Evolutionary conservation across 2,329 filamentous ascomycete genomes (phyloP).

Genomic region (Epichloe uncinata): DNA sequence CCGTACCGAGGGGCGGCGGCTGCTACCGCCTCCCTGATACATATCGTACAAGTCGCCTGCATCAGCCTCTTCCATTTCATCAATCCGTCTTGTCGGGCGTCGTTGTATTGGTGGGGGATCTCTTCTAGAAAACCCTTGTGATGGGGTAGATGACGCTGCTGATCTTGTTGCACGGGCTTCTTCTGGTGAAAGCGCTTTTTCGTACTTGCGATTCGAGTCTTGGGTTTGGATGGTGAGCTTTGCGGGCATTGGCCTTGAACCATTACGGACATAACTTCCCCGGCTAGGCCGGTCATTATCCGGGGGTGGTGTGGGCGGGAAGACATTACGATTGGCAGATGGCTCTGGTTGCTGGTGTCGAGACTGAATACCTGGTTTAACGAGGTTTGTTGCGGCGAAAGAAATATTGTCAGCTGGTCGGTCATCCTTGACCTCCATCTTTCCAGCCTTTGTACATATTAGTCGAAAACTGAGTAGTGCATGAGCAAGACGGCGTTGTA

Average conservation of each 20-base stretch:
- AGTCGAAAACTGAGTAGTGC: conserved; percentile 6
- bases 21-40: conserved; percentile 33
- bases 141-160: conserved; percentile 32
- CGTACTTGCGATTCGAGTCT: conserved; percentile 38
- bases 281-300: conserved; percentile 62
- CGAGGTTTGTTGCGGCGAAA: conserved; percentile 83
- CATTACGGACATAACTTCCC: conserved; percentile 47
- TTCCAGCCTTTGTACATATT: conserved; percentile 29
- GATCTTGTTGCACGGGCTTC: conserved; percentile 22
- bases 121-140: conserved; percentile 31
- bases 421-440: conserved; percentile 55
- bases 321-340: conserved; percentile 64
- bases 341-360: conserved; percentile 78
- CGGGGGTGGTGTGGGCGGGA: conserved; percentile 96
- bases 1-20: conserved; percentile 17
- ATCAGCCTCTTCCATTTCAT: conserved; percentile 48
- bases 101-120: conserved; percentile 18
- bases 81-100: conserved; percentile 17
- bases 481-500: not conserved
- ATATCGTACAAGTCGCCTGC: conserved; percentile 58
- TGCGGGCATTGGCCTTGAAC: conserved; percentile 45
- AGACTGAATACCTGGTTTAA: conserved; percentile 71
- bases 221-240: conserved; percentile 49
- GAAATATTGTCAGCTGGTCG: conserved; percentile 74
- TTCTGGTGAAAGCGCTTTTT: conserved; percentile 38